Evolutionary conservation across 2,329 filamentous ascomycete species (phyloP), one percentile per base, ranked within the genome.

Genomic region (Colletotrichum cordylinicola): DNA sequence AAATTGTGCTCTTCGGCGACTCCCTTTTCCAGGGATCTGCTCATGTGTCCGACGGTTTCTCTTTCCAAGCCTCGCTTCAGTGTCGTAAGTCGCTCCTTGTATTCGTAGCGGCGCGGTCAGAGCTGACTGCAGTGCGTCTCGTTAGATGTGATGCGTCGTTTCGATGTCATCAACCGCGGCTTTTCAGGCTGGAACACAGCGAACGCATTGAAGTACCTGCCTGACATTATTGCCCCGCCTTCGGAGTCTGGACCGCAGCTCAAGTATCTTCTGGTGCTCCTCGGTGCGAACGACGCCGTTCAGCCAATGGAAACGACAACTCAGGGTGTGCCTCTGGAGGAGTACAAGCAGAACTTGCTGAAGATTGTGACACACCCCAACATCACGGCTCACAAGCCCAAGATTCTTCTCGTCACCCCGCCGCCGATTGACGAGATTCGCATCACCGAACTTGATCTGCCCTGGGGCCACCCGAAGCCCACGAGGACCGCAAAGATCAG

Each of bases 251-350:
- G 89, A 33, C 89, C 91, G 10, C 90, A 89, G 81, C 89, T 96
- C 73, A 90, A 92, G 74, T 93, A 94, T 80, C 84, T 96, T 78
- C 43, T 94, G 52, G 85, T 98, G 74, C 93, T 98, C 78, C 93
- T 98, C 76, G 97, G 97, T 21, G 95, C 97, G 79, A 98, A 99
- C 82, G 97, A 98, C 84, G 93, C 96, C 5, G 93, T 93, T 70
- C 84, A 98, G 5, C 90, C 92, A 5, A 86, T 90, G 48, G 87
- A 90, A 6, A 88, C 88, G 6, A 92, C 91, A 67, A 87, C 88
- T 12, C 97, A 98, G 84, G 92, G 96, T 83, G 91, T 98, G 9
- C 91, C 95, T 1, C 84, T 98, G n/a, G 89, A 93, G 1, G 86
- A 92, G 76, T 98, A 95, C 87, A 92, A 91, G 82, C 85, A 90